phyloP scores from a whole-genome alignment of 257 asterid genomes.

The Rubia yunnanensis region DNA sequence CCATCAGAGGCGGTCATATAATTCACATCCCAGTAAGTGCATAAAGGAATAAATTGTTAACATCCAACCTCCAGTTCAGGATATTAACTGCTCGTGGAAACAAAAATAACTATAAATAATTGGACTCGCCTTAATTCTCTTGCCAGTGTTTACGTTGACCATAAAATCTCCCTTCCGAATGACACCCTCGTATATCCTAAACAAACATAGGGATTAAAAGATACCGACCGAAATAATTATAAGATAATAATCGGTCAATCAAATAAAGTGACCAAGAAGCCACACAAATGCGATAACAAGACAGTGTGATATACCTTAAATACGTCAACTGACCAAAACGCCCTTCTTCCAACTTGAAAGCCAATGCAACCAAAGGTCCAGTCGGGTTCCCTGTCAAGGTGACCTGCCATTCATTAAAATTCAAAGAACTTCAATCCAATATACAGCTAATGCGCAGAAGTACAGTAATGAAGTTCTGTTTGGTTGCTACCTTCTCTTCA shows the following conservation, averaged over 20 bases:
- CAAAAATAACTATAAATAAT: neutral
- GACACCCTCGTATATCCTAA: constrained; percentile 90
- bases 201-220: constrained; percentile 11
- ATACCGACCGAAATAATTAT: constrained; percentile 4
- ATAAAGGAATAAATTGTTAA: neutral
- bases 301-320: constrained; percentile 49
- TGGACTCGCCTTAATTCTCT: constrained; percentile 74
- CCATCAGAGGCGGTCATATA: neutral
- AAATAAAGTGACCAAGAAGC: neutral
- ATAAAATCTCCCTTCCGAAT: constrained; percentile 92
- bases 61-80: neutral
- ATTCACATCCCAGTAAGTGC: neutral
- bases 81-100: neutral
- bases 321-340: constrained; percentile 91
- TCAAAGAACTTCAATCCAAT: constrained; percentile 6
- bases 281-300: neutral
- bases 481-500: constrained; percentile 70
- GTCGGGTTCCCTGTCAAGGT: constrained; percentile 72
- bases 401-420: constrained; percentile 39
- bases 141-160: constrained; percentile 78
- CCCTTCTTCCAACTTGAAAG: constrained; percentile 96
- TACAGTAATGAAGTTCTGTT: constrained; percentile 3
- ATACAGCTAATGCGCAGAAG: constrained; percentile 2
- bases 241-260: neutral
- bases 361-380: constrained; percentile 94